phyloP scores from a whole-genome alignment of 163 green algal genomes.

The Botryococcus braunii region DNA sequence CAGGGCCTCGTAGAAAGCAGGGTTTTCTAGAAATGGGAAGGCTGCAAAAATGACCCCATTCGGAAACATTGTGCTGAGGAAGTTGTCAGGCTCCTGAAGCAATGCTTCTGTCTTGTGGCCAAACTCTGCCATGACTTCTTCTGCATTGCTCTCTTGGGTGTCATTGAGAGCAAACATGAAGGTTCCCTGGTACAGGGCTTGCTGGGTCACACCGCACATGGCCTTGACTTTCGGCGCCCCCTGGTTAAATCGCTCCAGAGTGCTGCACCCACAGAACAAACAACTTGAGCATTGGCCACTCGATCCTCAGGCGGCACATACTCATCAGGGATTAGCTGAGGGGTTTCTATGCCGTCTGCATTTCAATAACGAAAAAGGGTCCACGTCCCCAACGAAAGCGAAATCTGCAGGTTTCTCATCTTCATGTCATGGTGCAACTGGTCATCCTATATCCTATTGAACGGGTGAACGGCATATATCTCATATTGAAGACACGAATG shows the following conservation, averaged over 20 bases:
- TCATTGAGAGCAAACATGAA: slow-evolving; percentile 17
- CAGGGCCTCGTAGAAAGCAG: slow-evolving; percentile 4
- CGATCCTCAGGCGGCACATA: no score
- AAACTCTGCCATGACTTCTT: not conserved
- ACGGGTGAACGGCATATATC: no score
- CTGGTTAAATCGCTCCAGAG: slow-evolving; percentile 11
- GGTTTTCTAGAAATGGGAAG: slow-evolving; percentile 4
- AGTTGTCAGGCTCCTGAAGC: slow-evolving; percentile 12
- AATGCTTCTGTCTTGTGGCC: not conserved
- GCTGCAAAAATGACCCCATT: not conserved
- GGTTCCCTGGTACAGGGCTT: slow-evolving; percentile 3
- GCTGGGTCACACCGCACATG: slow-evolving; percentile 1
- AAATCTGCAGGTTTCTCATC: no score
- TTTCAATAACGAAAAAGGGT: no score
- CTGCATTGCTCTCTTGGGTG: not conserved
- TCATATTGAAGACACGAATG: no score
- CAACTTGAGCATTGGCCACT: no score
- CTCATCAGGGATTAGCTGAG: no score
- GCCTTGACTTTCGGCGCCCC: slow-evolving; percentile 5
- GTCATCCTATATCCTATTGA: no score
- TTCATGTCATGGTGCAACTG: no score
- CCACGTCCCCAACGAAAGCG: no score
- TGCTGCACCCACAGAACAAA: no score
- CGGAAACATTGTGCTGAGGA: slow-evolving; percentile 8
- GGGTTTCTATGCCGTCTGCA: no score